Conservation (phyloP, 75 land plant species). For the Azolla pinnata region DNA sequence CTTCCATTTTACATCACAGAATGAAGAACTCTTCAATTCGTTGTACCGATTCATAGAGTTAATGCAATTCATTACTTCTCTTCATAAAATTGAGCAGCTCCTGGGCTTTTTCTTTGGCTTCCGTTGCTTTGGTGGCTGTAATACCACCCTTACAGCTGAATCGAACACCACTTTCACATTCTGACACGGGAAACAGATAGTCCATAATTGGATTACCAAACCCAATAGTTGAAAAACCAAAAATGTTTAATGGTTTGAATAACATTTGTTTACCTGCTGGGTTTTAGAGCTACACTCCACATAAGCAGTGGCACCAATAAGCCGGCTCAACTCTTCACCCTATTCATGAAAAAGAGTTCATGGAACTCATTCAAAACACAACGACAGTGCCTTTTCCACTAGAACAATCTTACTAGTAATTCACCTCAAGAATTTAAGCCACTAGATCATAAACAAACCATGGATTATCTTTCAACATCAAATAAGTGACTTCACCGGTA, state of each 20-base stretch:
- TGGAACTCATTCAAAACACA: too few relatives aligned
- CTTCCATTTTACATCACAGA: too few relatives aligned
- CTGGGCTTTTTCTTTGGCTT: slow-evolving; percentile 12
- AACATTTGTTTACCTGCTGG: slow-evolving; percentile 30
- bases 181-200: not conserved
- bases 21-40: too few relatives aligned
- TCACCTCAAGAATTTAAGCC: too few relatives aligned
- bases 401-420: too few relatives aligned
- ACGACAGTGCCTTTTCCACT: too few relatives aligned
- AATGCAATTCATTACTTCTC: not conserved
- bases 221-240: too few relatives aligned
- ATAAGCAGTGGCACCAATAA: slow-evolving; percentile 48
- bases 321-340: slow-evolving; percentile 53
- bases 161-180: slow-evolving; percentile 22
- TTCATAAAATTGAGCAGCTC: slow-evolving; percentile 5
- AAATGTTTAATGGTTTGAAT: not conserved
- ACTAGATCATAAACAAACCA: too few relatives aligned
- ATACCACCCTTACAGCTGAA: slow-evolving; percentile 14
- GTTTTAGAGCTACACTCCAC: slow-evolving; percentile 61
- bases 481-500: too few relatives aligned
- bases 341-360: slow-evolving; percentile 8
- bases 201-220: not conserved
- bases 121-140: slow-evolving; percentile 11
- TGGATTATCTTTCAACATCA: too few relatives aligned
- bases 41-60: too few relatives aligned